These are phyloP conservation scores for Clausena lansium DNA, from an alignment of 345 rosid genomes.

Conservation along the genomic window DNA sequence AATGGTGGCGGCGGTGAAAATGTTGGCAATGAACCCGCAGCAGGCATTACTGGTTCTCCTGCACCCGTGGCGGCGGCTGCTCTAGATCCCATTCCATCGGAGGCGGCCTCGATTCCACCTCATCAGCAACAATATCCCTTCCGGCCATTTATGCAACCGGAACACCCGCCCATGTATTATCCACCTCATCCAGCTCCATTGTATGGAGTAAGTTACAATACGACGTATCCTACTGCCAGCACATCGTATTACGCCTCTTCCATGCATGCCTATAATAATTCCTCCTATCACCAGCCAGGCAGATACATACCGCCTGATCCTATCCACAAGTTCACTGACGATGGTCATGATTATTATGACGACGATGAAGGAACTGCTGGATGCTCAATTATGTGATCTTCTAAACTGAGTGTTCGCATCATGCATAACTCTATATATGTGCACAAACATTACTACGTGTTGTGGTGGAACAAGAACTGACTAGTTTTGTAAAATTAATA, in stretches of 20 bases:
- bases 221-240: constrained; percentile 28
- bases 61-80: background rate
- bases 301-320: constrained; percentile 28
- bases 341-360: constrained; percentile 6
- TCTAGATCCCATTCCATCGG: constrained; percentile 17
- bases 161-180: constrained; percentile 17
- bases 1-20: constrained; percentile 17
- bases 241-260: constrained; percentile 31
- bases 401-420: too few relatives aligned
- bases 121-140: constrained; percentile 18
- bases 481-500: constrained; percentile 8
- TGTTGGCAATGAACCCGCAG: constrained; percentile 12
- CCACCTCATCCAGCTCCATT: constrained; percentile 32
- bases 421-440: too few relatives aligned
- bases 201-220: constrained; percentile 40
- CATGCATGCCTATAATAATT: constrained; percentile 14
- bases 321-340: constrained; percentile 6
- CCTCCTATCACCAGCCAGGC: constrained; percentile 14
- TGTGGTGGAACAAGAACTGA: background rate
- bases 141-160: constrained; percentile 6
- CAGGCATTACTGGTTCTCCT: background rate
- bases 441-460: background rate
- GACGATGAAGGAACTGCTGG: constrained; percentile 17
- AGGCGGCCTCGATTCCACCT: constrained; percentile 16
- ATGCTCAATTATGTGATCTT: constrained; percentile 51